Base-by-base conservation (phyloP, 169 alveolate genomes). In the Babesia gibsoni region DNA sequence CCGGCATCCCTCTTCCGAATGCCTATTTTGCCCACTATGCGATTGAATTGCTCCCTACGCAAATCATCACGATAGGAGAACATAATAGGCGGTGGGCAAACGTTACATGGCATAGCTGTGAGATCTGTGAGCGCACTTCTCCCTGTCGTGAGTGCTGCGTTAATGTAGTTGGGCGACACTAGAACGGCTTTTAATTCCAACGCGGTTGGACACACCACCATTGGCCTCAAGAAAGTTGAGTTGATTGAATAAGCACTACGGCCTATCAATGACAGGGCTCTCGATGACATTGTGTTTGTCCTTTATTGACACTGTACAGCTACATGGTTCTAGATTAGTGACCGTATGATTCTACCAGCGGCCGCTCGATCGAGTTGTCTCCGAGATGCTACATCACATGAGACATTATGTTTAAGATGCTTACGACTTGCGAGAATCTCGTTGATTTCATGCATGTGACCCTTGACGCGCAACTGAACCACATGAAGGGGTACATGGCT, bases 1-100 rank as follows among this genome's bases (percentile, higher is more conserved):
- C 92, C 92, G 27, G 92, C 92, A 52, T 87, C 89, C 48, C 67
- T 69, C 75, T 87, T 87, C 66, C 80, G 74, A 23, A 87, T 73
- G 30, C 92, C 92, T n/a, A 87, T 56, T 45, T 87, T 87, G 16
- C 92, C 92, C 7, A 87, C 80, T 30, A 87, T 87, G 25, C 72
- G 73, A 41, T 75, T 79, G 64, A 78, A 83, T 57, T 87, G 92
- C 41, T 83, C 83, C 37, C 86, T 77, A 29, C 92, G 74, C 45
- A 83, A 36, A 29, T 77, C 86, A 49, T 77, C 86, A 10, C 70
- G 50, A 27, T 61, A 42, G 14, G 72, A 61, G 14, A 61, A 27
- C 27, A 61, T 7, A 14, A 41, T 35, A 23, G 72, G 72, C 8
- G n/a, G n/a, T n/a, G n/a, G n/a, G n/a, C n/a, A n/a, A n/a, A n/a